Evolutionary conservation across 2,329 filamentous ascomycete genomes (phyloP), one percentile per base, ranked within the genome.

Genomic region (Westerdykella sp.): DNA sequence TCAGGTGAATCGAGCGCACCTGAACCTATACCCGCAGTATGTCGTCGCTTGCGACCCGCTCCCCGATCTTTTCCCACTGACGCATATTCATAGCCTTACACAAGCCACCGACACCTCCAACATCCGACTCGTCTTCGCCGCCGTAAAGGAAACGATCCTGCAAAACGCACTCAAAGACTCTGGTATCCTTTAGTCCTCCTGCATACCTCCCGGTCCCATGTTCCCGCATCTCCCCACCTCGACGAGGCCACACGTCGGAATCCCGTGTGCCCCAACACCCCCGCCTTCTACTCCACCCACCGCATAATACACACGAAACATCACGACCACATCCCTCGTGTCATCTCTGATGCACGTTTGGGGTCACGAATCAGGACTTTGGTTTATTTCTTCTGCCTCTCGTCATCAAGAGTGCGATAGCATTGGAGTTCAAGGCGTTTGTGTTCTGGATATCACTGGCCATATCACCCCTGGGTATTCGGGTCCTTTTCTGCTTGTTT

Each of bases 31-130:
- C 68, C 93, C 93, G 65, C 93, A 98, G 93, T 79, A 46, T 48
- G 45, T 40, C 40, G n/a, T 21, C 39, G 11, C 11, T 9, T 12
- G 25, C 25, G 9, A 28, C 25, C 25, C 11, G 7, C 25, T 18
- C 10, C 7, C 6, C 36, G 15, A 15, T 7, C 5, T 13, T 9
- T 11, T 35, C 41, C 4, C 23, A 37, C 56, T 60, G 49, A 65
- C 47, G n/a, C 30, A n/a, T n/a, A n/a, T n/a, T n/a, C 40, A 14
- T 57, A 97, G 91, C 69, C 79, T 98, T 49, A 98, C 93, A 28
- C 93, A 98, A 84, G 93, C 93, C 37, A 98, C 93, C 51, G 93
- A 98, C 67, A 98, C 93, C 4, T 96, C 90, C 41, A 98, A 98
- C 63, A 96, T 98, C 60, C 87, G 93, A 53, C 79, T 98, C 31